phyloP scores from a whole-genome alignment of 345 rosid genomes.

The Brassica cretica region DNA sequence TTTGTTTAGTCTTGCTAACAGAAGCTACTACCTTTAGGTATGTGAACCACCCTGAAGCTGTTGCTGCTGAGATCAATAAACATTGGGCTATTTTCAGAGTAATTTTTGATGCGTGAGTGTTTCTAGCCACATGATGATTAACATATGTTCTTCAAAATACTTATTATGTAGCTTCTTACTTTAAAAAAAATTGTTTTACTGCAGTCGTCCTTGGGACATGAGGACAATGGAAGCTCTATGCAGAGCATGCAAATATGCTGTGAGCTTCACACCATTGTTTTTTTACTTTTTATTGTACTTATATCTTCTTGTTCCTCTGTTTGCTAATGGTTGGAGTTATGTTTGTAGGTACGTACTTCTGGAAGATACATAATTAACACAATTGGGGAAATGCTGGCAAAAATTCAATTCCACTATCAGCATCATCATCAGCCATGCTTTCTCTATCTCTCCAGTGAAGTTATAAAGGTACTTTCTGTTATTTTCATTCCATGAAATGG shows the following conservation, averaged over 20 bases:
- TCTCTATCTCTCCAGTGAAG: conserved; percentile 98
- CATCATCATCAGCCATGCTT: conserved; percentile 98
- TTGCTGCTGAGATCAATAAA: conserved; percentile 86
- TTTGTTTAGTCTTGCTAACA: conserved; percentile 30
- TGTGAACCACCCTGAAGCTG: conserved; percentile 95
- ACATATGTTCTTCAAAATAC: conserved; percentile 15
- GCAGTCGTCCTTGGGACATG: conserved; percentile 99
- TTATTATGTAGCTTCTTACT: conserved; percentile 24
- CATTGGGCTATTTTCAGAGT: conserved; percentile 94
- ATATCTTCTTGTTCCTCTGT: conserved; percentile 8
- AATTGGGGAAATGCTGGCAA: conserved; percentile 92
- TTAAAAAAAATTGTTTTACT: conserved; percentile 35
- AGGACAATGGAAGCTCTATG: conserved; percentile 99
- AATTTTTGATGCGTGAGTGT: conserved; percentile 84
- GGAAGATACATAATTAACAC: conserved; percentile 91
- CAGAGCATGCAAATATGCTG: conserved; percentile 99
- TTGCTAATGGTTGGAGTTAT: conserved; percentile 21
- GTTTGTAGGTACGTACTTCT: conserved; percentile 84
- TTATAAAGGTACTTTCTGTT: conserved; percentile 70
- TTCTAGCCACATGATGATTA: conserved; percentile 11
- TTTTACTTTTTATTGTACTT: neutral
- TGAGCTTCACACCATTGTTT: conserved; percentile 46
- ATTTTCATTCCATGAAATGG: conserved; percentile 10
- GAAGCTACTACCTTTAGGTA: conserved; percentile 53
- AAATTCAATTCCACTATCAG: conserved; percentile 85